These are phyloP conservation scores for Stenogyne calaminthoides DNA, from an alignment of 305 asterid species.

Conservation along the genomic window DNA sequence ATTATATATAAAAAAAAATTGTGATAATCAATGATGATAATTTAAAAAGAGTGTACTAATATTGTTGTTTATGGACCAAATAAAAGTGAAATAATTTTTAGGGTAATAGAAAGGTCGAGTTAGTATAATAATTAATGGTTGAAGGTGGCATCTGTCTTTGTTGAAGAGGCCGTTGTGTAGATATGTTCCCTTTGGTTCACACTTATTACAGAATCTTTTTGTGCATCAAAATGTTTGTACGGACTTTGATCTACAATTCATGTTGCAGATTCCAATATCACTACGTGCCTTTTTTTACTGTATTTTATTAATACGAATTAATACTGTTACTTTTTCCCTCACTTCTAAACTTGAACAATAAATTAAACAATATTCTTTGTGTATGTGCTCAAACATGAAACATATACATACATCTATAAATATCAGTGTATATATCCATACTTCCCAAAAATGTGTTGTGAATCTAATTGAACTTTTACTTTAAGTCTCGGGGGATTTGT, in stretches of 20 bases:
- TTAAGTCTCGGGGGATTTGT: too few relatives aligned
- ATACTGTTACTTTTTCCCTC: background rate
- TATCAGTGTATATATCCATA: background rate
- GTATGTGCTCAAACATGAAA: background rate
- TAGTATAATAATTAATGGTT: conserved; percentile 16
- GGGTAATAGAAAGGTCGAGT: conserved; percentile 32
- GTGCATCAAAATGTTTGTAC: conserved; percentile 38
- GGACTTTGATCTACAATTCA: conserved; percentile 28
- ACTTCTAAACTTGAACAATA: background rate
- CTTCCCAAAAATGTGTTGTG: too few relatives aligned
- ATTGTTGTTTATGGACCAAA: conserved; percentile 22
- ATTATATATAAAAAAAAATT: background rate
- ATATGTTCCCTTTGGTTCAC: conserved; percentile 49
- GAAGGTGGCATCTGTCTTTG: conserved; percentile 41
- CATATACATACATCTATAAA: background rate
- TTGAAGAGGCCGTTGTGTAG: conserved; percentile 39
- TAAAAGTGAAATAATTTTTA: conserved; percentile 9
- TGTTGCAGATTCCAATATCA: conserved; percentile 37
- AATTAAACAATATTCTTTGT: conserved; percentile 9
- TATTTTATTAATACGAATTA: background rate
- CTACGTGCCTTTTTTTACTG: background rate
- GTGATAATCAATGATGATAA: conserved; percentile 16
- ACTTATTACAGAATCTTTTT: conserved; percentile 46
- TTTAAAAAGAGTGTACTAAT: background rate
- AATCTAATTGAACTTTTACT: too few relatives aligned